Percentiles rank a stretch among this genome's conserved stretches.
Conservation (phyloP, 192 early-diverging fungal species). For the Coemansia sp. region DNA sequence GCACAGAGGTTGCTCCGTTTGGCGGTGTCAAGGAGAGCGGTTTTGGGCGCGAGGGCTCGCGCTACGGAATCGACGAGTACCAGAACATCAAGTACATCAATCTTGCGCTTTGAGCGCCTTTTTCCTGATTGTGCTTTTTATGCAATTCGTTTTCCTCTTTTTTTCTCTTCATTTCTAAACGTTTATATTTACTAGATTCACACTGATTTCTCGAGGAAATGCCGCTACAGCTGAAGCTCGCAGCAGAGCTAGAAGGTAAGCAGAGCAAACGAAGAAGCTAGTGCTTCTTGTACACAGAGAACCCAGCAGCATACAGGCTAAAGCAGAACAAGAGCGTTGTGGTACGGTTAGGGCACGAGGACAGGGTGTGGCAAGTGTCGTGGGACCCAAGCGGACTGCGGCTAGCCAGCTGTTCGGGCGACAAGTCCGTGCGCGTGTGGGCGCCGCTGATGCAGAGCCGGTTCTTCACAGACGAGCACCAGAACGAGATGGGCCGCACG, state of each 20-base stretch:
- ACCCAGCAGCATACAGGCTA: no score
- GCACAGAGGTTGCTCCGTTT: slow-evolving; percentile 58
- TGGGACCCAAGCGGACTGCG: slow-evolving; percentile 78
- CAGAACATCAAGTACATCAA: slow-evolving; percentile 46
- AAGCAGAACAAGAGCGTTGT: neutral
- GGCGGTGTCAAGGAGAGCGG: slow-evolving; percentile 65
- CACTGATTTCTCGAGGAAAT: slow-evolving; percentile 6
- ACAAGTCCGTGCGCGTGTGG: slow-evolving; percentile 91
- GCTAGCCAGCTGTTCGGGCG: slow-evolving; percentile 83
- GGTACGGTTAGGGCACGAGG: slow-evolving; percentile 65
- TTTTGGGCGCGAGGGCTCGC: slow-evolving; percentile 58
- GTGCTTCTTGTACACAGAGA: no score
- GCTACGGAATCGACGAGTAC: slow-evolving; percentile 55
- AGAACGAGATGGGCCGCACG: slow-evolving; percentile 4
- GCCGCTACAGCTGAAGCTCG: slow-evolving; percentile 25
- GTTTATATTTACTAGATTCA: slow-evolving; percentile 5
- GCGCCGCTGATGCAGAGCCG: slow-evolving; percentile 27
- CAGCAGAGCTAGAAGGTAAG: slow-evolving; percentile 42
- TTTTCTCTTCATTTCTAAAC: neutral
- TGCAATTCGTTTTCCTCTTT: neutral
- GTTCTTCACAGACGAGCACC: slow-evolving; percentile 18
- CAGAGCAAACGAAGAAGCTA: neutral
- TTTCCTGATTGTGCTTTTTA: slow-evolving; percentile 5
- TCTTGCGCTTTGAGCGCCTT: slow-evolving; percentile 18
- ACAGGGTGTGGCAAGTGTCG: slow-evolving; percentile 82